Base-by-base conservation (phyloP, 352 stramenopile genomes). In the Phytophthora crassamura region DNA sequence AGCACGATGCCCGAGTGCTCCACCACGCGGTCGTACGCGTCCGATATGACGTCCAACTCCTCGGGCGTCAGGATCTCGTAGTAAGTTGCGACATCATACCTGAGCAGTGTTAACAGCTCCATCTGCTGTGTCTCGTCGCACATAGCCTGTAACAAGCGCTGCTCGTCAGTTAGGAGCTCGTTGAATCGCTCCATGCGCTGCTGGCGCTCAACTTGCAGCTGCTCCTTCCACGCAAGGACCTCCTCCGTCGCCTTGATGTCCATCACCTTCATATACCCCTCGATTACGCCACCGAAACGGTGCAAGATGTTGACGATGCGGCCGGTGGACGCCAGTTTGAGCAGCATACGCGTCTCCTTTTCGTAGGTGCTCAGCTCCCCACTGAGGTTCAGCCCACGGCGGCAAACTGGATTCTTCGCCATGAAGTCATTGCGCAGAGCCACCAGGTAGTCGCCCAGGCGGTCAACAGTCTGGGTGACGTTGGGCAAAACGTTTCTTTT, bases 1-100 rank as follows among this genome's bases (percentile, higher is more conserved):
- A 65, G n/a, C 53, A 74, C 48, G 49, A 74, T 48, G 2, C 54
- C 48, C 7, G 66, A 74, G 32, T 67, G 42, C 0, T 16, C 12
- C 7, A 60, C 60, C 9, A 70, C 39, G 10, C 35, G 40, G 20
- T 60, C 25, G 48, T 70, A 74, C 36, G 67, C 59, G 2, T 61
- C 60, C 11, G 66, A 66, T 42, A 74, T 70, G 40, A 74, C 33
- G 40, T 70, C 54, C 20, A 71, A 30, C 33, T 74, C 66, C 18
- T 59, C 41, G 2, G 60, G 49, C 2, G 16, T 70, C n/a, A 74
- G 38, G 9, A 70, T 41, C 5, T 43, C 46, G 9, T 55, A 7
- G 33, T 60, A 62, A 15, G 12, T 38, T 7, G 16, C 41, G 18
- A 74, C 16, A 32, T 62, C 53, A 28, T 69, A 15, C 20, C 64